Base-by-base conservation (phyloP, 192 early-diverging fungal genomes). In the Coemansia nantahalensis region DNA sequence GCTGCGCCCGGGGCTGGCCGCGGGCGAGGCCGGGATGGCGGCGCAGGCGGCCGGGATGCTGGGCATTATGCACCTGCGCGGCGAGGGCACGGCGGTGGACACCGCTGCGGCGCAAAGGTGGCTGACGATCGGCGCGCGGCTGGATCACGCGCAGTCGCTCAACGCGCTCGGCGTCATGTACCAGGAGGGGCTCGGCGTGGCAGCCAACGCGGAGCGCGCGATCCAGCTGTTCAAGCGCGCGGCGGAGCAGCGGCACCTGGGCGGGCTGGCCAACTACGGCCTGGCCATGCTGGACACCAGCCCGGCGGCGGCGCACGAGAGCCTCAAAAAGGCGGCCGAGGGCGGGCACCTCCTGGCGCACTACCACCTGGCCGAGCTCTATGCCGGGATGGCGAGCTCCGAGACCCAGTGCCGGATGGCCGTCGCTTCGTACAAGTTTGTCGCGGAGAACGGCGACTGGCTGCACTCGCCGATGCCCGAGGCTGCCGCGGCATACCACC, bases 11-110 rank as follows among this genome's bases (percentile, higher is more conserved):
- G 62, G 46, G 11, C 37, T 70, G 41, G 16, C 43, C 38, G 63
- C 47, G 36, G 34, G 34, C 5, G 66, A 77, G 45, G 44, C 48
- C 8, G 37, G 30, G 38, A 30, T 33, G 10, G 87, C 85, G 13
- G 86, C 85, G 7, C 59, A 86, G 48, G 88, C 93, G 1, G 87
- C 91, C 10, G 87, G 88, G 6, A 83, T 85, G 62, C 51, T 92
- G 17, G 96, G 94, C 0, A 56, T 77, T 22, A 96, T 99, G 94
- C 85, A 89, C 55, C 82, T 83, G 85, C 83, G 96, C 26, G 96
- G 94, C 22, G 94, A 97, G 56, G 92, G 92, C 22, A 84, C 84
- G 28, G 23, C 61, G 1, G 59, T 56, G 19, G 72, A 90, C 59
- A 76, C 82, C 6, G 44, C 44, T 7, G 80, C 65, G 17, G 96